Conservation (phyloP, 2,329 filamentous ascomycete species). For the Pseudogymnoascus sp. region DNA sequence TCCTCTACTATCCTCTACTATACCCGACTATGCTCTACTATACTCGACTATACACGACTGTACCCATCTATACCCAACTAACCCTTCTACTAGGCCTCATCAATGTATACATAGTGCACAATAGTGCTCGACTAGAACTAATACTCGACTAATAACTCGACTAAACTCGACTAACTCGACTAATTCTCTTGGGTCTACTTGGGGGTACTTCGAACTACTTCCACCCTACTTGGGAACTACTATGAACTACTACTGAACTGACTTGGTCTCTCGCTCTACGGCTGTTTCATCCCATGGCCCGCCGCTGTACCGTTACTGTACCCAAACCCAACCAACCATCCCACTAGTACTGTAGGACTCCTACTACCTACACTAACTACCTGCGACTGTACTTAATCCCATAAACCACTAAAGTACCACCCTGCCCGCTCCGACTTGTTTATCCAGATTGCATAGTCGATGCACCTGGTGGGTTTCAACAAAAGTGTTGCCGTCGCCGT, state of each 20-base stretch:
- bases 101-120: too few relatives aligned
- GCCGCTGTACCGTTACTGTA: background rate
- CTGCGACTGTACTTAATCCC: background rate
- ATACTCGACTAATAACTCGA: background rate
- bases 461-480: constrained; percentile 8
- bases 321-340: background rate
- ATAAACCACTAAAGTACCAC: constrained; percentile 7
- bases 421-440: constrained; percentile 7
- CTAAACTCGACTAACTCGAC: too few relatives aligned
- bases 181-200: background rate
- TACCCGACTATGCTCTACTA: background rate
- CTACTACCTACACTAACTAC: background rate
- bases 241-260: background rate
- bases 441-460: constrained; percentile 8
- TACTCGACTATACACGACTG: background rate
- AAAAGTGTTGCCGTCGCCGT: constrained; percentile 1
- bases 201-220: background rate
- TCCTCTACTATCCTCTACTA: background rate
- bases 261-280: constrained; percentile 4
- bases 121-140: background rate
- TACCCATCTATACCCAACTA: background rate
- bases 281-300: constrained; percentile 7
- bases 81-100: too few relatives aligned
- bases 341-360: background rate
- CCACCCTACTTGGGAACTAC: background rate